Base-by-base conservation (phyloP, 2,329 filamentous ascomycete species). In the Zymoseptoria brevis region DNA sequence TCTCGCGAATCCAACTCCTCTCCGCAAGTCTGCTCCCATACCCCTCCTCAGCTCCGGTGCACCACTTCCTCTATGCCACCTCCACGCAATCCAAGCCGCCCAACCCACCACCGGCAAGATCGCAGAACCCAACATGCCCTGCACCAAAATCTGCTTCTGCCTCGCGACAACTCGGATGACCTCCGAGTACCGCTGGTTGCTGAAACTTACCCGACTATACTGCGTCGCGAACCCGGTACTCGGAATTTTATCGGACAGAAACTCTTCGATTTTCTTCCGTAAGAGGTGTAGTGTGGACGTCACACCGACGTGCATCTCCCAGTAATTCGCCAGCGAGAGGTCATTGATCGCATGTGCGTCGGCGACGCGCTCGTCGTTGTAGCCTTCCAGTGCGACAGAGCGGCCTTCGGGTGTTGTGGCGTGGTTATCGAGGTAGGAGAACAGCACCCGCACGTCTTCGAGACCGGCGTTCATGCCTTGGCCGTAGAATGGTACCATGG, bases 401-500 rank as follows among this genome's bases (percentile, higher is more conserved):
- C 74, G 71, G 19, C 66, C 63, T 26, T 62, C 78, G 19, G 26
- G 74, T 69, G 6, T 75, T 67, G 41, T 74, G 1, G 80, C 76
- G 65, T 91, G 80, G 65, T 83, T 82, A 74, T 96, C 92, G 1
- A 97, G 79, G 50, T 88, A 80, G 0, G 86, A 84, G 74, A 96
- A 99, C 0, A 99, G 82, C 4, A 96, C 86, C 7, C 88, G 86
- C 11, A 99, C 91, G 68, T 96, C 93, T 76, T 99, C 94, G 50
- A 99, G 83, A 0, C 94, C 94, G 0, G 94, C 89, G 70, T 99
- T 99, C 86, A 99, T 95, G 45, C 94, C 94, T 74, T 99, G 94
- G 0, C 94, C 94, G 73, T 97, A 99, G 75, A 99, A 99, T 0
- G 94, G 94, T 0, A 99, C 91, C 87, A 99, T 96, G 59, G 95